Evolutionary conservation across 2,329 filamentous ascomycete species (phyloP).

Genomic region (Beauveria medogensis): DNA sequence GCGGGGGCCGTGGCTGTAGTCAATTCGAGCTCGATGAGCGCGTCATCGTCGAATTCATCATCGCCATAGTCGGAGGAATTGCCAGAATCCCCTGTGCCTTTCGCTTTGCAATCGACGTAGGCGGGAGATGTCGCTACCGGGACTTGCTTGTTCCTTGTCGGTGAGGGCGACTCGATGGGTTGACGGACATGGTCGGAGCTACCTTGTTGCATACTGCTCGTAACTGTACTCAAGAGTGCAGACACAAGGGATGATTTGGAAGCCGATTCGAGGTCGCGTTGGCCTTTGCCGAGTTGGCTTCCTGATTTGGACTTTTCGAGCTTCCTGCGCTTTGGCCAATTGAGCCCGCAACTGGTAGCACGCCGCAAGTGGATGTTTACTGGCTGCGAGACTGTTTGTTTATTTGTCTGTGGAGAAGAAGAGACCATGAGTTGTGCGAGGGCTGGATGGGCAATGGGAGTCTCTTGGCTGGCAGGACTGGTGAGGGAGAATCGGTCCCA

Average conservation of each 20-base stretch:
- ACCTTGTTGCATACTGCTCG: constrained; percentile 40
- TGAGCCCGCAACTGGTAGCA: constrained; percentile 59
- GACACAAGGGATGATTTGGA: constrained; percentile 52
- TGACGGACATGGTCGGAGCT: constrained; percentile 25
- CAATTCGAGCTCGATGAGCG: constrained; percentile 46
- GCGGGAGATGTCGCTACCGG: not conserved
- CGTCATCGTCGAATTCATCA: constrained; percentile 52
- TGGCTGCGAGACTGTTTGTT: constrained; percentile 32
- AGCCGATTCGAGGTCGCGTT: constrained; percentile 36
- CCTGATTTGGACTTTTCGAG: constrained; percentile 39
- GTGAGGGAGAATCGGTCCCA: constrained; percentile 66
- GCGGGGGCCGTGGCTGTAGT: constrained; percentile 23
- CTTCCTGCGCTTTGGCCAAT: constrained; percentile 65
- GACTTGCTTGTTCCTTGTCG: constrained; percentile 28
- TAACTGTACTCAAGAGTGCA: constrained; percentile 59
- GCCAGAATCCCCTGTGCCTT: constrained; percentile 10
- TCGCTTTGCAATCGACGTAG: not conserved
- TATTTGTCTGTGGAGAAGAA: constrained; percentile 58
- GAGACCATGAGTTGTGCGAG: constrained; percentile 61
- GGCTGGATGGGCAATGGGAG: constrained; percentile 42
- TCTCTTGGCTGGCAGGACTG: constrained; percentile 33
- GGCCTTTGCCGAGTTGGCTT: constrained; percentile 24
- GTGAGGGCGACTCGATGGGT: constrained; percentile 34
- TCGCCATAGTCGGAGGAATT: constrained; percentile 44
- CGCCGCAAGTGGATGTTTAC: constrained; percentile 44